These are phyloP conservation scores for Rhodotorula sp. DNA, from an alignment of 1,284 basidiomycete species.

Conservation along the genomic window DNA sequence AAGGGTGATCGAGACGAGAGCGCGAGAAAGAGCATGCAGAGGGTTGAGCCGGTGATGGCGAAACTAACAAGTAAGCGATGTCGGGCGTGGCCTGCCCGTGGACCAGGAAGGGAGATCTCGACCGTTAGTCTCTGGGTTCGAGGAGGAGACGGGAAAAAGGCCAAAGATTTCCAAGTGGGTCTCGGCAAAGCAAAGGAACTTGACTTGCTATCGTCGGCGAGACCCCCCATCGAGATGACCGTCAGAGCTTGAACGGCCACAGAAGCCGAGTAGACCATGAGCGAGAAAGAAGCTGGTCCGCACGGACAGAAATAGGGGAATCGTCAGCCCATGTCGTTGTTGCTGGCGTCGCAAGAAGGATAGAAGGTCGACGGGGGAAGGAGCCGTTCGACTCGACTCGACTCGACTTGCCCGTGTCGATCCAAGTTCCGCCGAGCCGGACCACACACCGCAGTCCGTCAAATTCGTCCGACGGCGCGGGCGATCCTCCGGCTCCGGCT, in stretches of 20 bases:
- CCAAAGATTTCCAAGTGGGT: neutral
- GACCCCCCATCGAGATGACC: constrained; percentile 82
- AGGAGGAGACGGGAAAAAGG: neutral
- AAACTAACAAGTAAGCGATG: constrained; percentile 73
- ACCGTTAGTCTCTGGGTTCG: neutral
- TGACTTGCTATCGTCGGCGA: constrained; percentile 72
- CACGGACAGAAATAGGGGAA: too few relatives aligned
- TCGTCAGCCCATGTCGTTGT: neutral
- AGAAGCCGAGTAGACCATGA: constrained; percentile 64
- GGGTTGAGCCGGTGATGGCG: constrained; percentile 65
- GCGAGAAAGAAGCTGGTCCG: constrained; percentile 36
- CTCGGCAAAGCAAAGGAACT: neutral
- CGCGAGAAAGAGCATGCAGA: constrained; percentile 67
- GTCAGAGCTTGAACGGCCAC: constrained; percentile 82
- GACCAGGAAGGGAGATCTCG: neutral
- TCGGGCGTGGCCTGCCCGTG: constrained; percentile 63
- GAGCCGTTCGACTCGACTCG: neutral
- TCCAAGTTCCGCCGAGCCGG: constrained; percentile 20
- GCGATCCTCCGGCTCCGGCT: neutral
- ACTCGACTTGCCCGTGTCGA: constrained; percentile 29
- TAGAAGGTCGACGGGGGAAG: neutral
- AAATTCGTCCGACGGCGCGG: neutral
- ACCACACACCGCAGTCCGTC: constrained; percentile 29
- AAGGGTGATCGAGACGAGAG: constrained; percentile 65
- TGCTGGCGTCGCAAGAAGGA: neutral